Evolutionary conservation across 495 filamentous ascomycete genomes (phyloP).

Genomic region (Hapsidospora chrysogenum): DNA sequence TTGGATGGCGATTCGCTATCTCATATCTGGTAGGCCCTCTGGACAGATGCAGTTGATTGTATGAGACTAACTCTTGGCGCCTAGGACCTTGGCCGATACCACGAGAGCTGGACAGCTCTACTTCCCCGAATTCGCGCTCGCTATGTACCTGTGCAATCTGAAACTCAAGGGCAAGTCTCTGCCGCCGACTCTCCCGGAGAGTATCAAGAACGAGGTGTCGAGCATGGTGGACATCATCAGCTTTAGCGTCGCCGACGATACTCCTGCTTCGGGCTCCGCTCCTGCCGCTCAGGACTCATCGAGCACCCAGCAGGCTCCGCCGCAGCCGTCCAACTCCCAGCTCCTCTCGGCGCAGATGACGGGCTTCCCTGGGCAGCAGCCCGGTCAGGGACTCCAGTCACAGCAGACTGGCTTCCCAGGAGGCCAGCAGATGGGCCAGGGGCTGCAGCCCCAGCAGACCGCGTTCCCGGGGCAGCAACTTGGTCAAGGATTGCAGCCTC

Average conservation of each 20-base stretch:
- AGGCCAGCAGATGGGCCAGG: conserved; percentile 32
- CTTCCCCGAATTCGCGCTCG: conserved; percentile 94
- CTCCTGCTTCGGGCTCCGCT: conserved; percentile 30
- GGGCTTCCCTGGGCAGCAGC: conserved; percentile 17
- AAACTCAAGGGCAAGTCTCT: conserved; percentile 74
- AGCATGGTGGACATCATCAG: conserved; percentile 99
- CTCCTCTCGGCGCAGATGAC: conserved; percentile 62
- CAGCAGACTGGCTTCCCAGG: conserved; percentile 47
- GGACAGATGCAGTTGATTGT: neutral
- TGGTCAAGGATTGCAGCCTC: conserved; percentile 39
- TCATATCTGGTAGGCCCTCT: conserved; percentile 69
- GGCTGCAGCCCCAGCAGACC: conserved; percentile 16
- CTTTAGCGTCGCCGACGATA: conserved; percentile 75
- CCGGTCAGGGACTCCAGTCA: conserved; percentile 35
- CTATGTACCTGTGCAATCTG: conserved; percentile 97
- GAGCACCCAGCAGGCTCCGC: conserved; percentile 77
- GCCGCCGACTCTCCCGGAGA: conserved; percentile 61
- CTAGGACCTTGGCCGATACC: conserved; percentile 85
- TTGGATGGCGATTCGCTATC: conserved; percentile 67
- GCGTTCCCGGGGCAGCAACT: neutral
- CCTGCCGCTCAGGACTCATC: conserved; percentile 67
- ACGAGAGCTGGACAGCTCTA: conserved; percentile 92
- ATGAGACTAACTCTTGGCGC: conserved; percentile 4
- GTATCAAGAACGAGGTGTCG: conserved; percentile 87
- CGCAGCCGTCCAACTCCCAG: conserved; percentile 45